Conservation (phyloP, 805 yeast species). For the Starmera amethionina region DNA sequence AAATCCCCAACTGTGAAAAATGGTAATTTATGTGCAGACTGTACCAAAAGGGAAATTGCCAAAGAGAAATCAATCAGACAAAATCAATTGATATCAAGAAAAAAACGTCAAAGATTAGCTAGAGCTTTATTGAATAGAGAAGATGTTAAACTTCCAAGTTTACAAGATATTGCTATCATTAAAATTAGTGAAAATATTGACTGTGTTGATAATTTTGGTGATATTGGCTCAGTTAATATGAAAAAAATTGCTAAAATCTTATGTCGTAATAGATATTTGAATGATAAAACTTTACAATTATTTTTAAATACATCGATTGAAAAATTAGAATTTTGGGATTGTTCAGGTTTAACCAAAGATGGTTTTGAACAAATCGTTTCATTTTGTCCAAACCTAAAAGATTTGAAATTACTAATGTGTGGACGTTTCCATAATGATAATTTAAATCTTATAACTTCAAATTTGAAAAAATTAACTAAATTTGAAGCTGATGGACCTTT, state of each 20-base stretch:
- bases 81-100: slow-evolving; percentile 55
- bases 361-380: slow-evolving; percentile 64
- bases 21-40: slow-evolving; percentile 61
- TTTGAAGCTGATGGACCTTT: slow-evolving; percentile 85
- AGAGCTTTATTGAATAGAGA: slow-evolving; percentile 72
- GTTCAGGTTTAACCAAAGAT: slow-evolving; percentile 65
- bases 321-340: slow-evolving; percentile 78
- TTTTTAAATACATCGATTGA: slow-evolving; percentile 56
- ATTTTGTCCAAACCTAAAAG: slow-evolving; percentile 63
- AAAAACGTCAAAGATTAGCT: slow-evolving; percentile 70
- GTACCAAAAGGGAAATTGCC: slow-evolving; percentile 35
- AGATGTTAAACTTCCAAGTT: slow-evolving; percentile 50
- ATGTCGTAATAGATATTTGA: slow-evolving; percentile 72
- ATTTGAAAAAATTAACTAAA: slow-evolving; percentile 43
- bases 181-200: slow-evolving; percentile 57
- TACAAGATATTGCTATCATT: slow-evolving; percentile 76
- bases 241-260: slow-evolving; percentile 66
- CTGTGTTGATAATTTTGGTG: slow-evolving; percentile 77
- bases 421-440: slow-evolving; percentile 83
- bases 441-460: slow-evolving; percentile 48
- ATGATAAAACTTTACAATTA: slow-evolving; percentile 59
- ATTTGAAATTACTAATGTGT: slow-evolving; percentile 76
- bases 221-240: slow-evolving; percentile 67
- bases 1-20: slow-evolving; percentile 28
- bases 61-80: slow-evolving; percentile 34